Conservation (phyloP, 805 yeast genomes). For the Pichia nakasei region DNA sequence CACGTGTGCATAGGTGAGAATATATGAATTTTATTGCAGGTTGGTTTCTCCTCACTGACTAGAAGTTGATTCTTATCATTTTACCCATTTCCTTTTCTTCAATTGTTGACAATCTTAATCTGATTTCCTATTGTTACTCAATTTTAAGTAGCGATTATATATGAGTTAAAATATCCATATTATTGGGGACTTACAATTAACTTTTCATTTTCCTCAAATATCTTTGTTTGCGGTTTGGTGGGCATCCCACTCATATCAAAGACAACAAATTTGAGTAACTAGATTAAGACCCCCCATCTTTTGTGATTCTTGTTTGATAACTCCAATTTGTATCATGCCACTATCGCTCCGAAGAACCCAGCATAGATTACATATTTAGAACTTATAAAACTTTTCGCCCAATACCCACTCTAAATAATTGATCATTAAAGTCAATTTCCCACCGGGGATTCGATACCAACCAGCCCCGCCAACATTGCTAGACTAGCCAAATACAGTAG, state of each 20-base stretch:
- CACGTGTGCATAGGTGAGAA: slow-evolving; percentile 65
- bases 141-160: slow-evolving; percentile 25
- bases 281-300: no score
- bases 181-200: slow-evolving; percentile 32
- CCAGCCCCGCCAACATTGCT: no score
- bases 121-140: slow-evolving; percentile 35
- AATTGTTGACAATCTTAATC: slow-evolving; percentile 37
- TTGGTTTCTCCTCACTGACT: no score
- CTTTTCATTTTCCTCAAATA: slow-evolving; percentile 48
- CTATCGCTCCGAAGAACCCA: no score
- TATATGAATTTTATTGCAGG: no score
- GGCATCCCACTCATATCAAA: slow-evolving; percentile 81
- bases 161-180: slow-evolving; percentile 44
- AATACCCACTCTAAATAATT: no score
- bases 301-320: not conserved
- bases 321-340: not conserved
- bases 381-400: no score
- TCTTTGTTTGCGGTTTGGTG: slow-evolving; percentile 48
- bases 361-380: no score
- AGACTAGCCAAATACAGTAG: no score
- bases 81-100: slow-evolving; percentile 63
- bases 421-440: no score
- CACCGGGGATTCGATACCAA: no score
- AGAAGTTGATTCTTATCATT: no score
- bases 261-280: slow-evolving; percentile 46